Base-by-base conservation (phyloP, 1,139 yeast genomes). In the Lodderomyces orthopsilosis region DNA sequence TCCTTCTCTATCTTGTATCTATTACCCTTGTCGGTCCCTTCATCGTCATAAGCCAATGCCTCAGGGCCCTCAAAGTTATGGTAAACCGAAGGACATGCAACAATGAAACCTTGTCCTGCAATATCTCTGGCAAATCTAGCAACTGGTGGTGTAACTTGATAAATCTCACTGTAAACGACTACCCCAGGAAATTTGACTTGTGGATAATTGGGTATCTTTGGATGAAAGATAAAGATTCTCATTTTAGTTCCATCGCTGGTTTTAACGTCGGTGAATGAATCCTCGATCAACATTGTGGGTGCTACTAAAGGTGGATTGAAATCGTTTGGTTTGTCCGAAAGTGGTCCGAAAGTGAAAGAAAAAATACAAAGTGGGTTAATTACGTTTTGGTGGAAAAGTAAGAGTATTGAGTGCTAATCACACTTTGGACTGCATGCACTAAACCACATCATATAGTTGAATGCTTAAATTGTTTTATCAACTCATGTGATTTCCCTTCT, bases 111-210 rank as follows among this genome's bases (percentile, higher is more conserved):
- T 54, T 83, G 85, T 15, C 89, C 83, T 2, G 93, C 93, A 54
- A 86, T 85, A 54, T 77, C 84, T 53, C 82, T 82, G 35, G 89
- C 93, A 57, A 85, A 82, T 47, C 95, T 68, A 6, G 85, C 68
- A 13, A 86, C 95, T 2, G 95, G 94, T 0, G 86, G 86, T 10
- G 84, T 81, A 21, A 83, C 91, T 61, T 86, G 95, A 61, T 86
- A 86, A 51, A 86, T 86, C 60, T 86, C 95, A 49, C 88, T 81
- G 63, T 81, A 85, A 6, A 36, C 89, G 32, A 86, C 65, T 2
- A 86, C 94, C 32, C 85, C 95, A 1, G 94, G 94, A 57, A 85
- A 86, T 57, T 79, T 82, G 41, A 86, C 94, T 28, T 73, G 63
- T 17, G 94, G 93, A 62, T 83, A 85, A 47, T 82, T 83, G 36